Percentiles rank a stretch among this genome's conserved stretches.
phyloP scores from a whole-genome alignment of 345 rosid genomes.

The Psidium friedrichsthalianum region DNA sequence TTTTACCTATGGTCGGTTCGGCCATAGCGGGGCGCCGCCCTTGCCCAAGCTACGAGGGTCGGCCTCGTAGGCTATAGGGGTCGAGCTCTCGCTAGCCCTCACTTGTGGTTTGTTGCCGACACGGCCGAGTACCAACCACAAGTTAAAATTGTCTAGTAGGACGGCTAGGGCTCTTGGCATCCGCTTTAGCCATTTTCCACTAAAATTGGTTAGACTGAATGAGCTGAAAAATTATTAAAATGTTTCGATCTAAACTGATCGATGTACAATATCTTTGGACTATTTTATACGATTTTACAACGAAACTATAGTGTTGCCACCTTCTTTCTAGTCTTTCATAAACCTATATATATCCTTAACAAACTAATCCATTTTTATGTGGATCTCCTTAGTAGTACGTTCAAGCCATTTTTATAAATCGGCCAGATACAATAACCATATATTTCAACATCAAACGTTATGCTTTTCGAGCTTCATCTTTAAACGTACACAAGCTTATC shows the following conservation, averaged over 20 bases:
- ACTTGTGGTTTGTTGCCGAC: fast-evolving
- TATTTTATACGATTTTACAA: not conserved
- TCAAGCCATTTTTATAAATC: not conserved
- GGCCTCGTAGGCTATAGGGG: not conserved
- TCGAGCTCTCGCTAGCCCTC: not conserved
- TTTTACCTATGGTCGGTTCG: not conserved
- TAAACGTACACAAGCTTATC: not conserved
- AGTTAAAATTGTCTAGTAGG: not conserved
- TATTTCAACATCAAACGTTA: not conserved
- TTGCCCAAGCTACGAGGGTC: fast-evolving
- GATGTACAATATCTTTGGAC: fast-evolving
- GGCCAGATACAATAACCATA: not conserved
- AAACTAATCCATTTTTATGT: not conserved
- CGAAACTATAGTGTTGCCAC: not conserved
- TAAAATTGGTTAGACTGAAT: not conserved
- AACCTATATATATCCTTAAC: not conserved
- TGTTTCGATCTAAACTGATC: fast-evolving
- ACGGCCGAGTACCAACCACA: fast-evolving
- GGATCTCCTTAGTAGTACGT: not conserved
- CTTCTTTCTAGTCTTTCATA: not conserved
- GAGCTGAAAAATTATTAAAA: not conserved
- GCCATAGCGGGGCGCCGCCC: too few relatives aligned
- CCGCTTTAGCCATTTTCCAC: not conserved
- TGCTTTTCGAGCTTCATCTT: not conserved
- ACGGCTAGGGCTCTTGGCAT: fast-evolving